phyloP scores from a whole-genome alignment of 164 flowering plant genomes.

The Macadamia integrifolia region DNA sequence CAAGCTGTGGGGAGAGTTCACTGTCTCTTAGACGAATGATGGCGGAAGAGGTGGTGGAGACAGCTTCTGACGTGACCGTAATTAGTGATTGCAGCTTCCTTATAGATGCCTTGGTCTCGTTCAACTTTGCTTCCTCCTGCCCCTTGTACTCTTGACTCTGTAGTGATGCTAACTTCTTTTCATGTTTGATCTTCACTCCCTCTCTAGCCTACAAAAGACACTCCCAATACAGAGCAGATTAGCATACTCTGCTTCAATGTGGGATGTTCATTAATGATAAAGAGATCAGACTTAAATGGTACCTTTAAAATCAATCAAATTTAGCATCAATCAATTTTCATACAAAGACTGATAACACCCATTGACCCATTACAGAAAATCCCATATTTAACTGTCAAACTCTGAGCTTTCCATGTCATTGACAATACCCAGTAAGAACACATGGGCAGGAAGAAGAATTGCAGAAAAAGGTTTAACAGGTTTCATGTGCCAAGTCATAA shows the following conservation, averaged over 20 bases:
- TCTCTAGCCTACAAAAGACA: constrained; percentile 65
- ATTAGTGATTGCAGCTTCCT: constrained; percentile 77
- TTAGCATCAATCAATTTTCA: background rate
- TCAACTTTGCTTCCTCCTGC: constrained; percentile 68
- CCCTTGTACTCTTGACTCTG: constrained; percentile 88
- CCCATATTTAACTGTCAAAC: too few species aligned
- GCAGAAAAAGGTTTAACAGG: too few species aligned
- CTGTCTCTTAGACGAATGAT: constrained; percentile 62
- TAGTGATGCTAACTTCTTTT: constrained; percentile 69
- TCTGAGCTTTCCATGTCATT: too few species aligned
- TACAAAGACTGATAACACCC: too few species aligned
- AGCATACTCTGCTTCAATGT: background rate
- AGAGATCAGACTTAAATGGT: background rate
- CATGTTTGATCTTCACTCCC: constrained; percentile 86
- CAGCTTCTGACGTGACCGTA: constrained; percentile 86
- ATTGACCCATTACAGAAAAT: too few species aligned
- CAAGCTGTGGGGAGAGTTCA: constrained; percentile 84
- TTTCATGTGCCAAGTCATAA: too few species aligned
- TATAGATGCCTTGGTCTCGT: constrained; percentile 89
- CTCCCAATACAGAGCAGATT: constrained; percentile 3
- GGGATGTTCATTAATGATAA: too few species aligned
- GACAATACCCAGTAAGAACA: too few species aligned
- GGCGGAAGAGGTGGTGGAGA: constrained; percentile 74
- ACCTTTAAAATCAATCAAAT: background rate
- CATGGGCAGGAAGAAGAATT: too few species aligned